Evolutionary conservation across 1,284 basidiomycete species (phyloP).

Genomic region (Malassezia furfur): DNA sequence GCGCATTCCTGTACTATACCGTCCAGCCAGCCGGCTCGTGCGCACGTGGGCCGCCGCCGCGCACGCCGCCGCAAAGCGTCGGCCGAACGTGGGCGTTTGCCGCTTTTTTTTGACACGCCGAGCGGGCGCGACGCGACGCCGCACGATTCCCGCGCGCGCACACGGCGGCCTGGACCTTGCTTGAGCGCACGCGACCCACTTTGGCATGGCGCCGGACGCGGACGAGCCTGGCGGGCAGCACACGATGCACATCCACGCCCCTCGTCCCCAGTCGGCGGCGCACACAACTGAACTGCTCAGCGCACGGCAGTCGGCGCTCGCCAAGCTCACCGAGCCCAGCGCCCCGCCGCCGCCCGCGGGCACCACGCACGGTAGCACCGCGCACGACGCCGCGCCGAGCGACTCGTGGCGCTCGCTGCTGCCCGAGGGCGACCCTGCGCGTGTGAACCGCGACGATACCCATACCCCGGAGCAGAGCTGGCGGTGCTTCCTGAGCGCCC

Average conservation of each 20-base stretch:
- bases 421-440: not conserved
- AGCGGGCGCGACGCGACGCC: too few species aligned
- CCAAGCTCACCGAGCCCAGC: constrained; percentile 2
- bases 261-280: not conserved
- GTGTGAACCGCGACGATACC: not conserved
- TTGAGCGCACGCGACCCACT: not conserved
- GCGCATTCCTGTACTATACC: not conserved
- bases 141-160: too few species aligned
- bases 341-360: not conserved
- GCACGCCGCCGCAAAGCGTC: too few species aligned
- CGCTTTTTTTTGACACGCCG: too few species aligned
- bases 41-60: too few species aligned
- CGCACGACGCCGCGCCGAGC: not conserved
- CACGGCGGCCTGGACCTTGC: too few species aligned
- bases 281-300: not conserved
- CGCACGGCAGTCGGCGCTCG: constrained; percentile 5
- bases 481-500: constrained; percentile 2
- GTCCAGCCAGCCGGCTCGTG: not conserved
- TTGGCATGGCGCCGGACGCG: not conserved
- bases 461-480: constrained; percentile 6
- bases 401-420: constrained; percentile 5
- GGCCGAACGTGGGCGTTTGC: too few species aligned
- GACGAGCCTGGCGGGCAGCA: not conserved
- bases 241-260: not conserved
- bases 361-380: not conserved